These are phyloP conservation scores for Diaporthe velutina DNA, from an alignment of 2,329 filamentous ascomycete species.

Conservation along the genomic window DNA sequence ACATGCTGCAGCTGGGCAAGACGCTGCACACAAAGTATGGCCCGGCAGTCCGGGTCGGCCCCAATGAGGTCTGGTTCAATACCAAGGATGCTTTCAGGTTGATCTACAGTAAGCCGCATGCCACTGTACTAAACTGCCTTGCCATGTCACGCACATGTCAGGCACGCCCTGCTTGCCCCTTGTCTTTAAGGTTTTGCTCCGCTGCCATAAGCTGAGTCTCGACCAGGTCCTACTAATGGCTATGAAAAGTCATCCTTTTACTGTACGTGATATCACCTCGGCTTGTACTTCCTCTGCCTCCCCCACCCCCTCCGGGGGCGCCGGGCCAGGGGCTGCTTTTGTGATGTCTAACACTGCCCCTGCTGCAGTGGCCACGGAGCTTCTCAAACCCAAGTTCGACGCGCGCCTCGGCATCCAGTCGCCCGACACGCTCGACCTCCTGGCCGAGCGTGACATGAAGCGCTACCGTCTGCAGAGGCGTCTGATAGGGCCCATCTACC, in stretches of 20 bases:
- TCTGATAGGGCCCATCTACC: conserved; percentile 63
- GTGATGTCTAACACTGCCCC: background rate
- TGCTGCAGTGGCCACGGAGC: conserved; percentile 57
- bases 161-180: background rate
- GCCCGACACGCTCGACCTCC: conserved; percentile 62
- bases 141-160: background rate
- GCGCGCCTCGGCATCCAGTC: conserved; percentile 52
- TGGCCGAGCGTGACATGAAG: conserved; percentile 61
- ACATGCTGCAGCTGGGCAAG: conserved; percentile 55
- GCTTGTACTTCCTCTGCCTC: background rate
- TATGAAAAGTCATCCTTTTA: conserved; percentile 68
- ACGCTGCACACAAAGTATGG: conserved; percentile 62
- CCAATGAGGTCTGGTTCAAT: conserved; percentile 67
- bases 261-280: conserved; percentile 49
- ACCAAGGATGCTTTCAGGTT: conserved; percentile 60
- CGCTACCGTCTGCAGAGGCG: conserved; percentile 64
- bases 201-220: background rate
- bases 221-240: conserved; percentile 58
- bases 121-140: background rate
- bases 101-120: conserved; percentile 58
- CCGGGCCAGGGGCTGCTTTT: conserved; percentile 1
- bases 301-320: no score
- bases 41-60: conserved; percentile 64
- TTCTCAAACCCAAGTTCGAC: conserved; percentile 58
- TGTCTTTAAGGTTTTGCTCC: background rate